Conservation (phyloP, 257 asterid species). For the Scutellaria minor region DNA sequence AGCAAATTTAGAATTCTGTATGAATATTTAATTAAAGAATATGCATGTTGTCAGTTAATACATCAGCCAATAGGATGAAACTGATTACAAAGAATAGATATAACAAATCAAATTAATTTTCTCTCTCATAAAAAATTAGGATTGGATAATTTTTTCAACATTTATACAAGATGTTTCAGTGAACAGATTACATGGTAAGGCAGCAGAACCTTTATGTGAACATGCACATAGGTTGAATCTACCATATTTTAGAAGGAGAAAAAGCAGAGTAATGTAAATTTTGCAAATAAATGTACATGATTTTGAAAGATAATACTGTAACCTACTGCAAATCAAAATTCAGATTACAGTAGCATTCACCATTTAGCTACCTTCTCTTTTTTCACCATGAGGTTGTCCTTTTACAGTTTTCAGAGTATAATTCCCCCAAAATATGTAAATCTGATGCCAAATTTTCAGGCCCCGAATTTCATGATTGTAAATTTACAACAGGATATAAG, state of each 20-base stretch:
- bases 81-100: not conserved
- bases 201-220: constrained; percentile 28
- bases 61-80: constrained; percentile 29
- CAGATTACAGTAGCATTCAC: constrained; percentile 17
- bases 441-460: constrained; percentile 9
- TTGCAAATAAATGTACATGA: constrained; percentile 5
- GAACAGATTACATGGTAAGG: constrained; percentile 25
- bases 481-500: constrained; percentile 7
- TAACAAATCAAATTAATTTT: not conserved
- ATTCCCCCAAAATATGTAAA: constrained; percentile 9
- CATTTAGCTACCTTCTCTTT: not conserved
- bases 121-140: not conserved
- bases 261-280: constrained; percentile 1
- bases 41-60: constrained; percentile 12
- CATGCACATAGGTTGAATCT: constrained; percentile 3
- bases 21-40: constrained; percentile 1
- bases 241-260: constrained; percentile 21
- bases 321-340: not conserved
- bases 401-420: not conserved
- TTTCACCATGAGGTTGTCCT: constrained; percentile 8
- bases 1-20: constrained; percentile 8
- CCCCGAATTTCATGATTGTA: not conserved
- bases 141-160: constrained; percentile 13
- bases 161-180: constrained; percentile 21
- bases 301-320: not conserved